A percentile compares a stretch with the other conserved stretches of the same genome.
These are phyloP conservation scores for Huntiella savannae DNA, from an alignment of 2,329 filamentous ascomycete genomes.

Conservation along the genomic window DNA sequence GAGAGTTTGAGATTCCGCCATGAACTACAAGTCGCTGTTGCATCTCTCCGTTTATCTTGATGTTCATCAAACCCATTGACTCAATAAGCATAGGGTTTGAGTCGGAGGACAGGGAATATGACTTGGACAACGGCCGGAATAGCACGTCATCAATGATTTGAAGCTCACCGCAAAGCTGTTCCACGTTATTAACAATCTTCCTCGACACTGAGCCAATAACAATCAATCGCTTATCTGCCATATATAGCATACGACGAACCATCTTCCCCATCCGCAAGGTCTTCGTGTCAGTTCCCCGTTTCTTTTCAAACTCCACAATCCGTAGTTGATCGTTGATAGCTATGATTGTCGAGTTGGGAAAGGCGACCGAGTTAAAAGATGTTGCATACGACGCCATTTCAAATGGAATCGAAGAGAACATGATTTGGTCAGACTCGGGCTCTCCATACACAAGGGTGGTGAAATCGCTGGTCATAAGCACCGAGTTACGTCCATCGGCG, in stretches of 20 bases:
- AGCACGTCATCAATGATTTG: slow-evolving; percentile 78
- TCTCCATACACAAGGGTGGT: slow-evolving; percentile 75
- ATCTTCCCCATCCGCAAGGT: slow-evolving; percentile 63
- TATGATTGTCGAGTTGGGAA: slow-evolving; percentile 61
- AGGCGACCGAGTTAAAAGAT: slow-evolving; percentile 64
- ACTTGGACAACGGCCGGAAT: slow-evolving; percentile 57
- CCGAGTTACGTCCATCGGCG: slow-evolving; percentile 41
- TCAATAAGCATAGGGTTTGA: too few species aligned
- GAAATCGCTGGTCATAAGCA: slow-evolving; percentile 89
- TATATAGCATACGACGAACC: slow-evolving; percentile 74
- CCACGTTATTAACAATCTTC: slow-evolving; percentile 48
- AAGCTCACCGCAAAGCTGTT: slow-evolving; percentile 63
- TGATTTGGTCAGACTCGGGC: slow-evolving; percentile 56
- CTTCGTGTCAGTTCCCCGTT: slow-evolving; percentile 75
- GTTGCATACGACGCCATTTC: slow-evolving; percentile 69
- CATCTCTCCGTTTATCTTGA: too few species aligned
- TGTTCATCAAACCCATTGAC: too few species aligned
- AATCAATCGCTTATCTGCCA: slow-evolving; percentile 58
- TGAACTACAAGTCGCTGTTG: too few species aligned
- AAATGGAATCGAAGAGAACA: slow-evolving; percentile 86
- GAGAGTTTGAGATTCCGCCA: too few species aligned
- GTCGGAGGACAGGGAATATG: slow-evolving; percentile 33
- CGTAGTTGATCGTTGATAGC: slow-evolving; percentile 60
- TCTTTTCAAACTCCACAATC: slow-evolving; percentile 63
- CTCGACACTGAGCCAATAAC: slow-evolving; percentile 72